phyloP scores from a whole-genome alignment of 257 asterid genomes.

The Nicotiana noctiflora region DNA sequence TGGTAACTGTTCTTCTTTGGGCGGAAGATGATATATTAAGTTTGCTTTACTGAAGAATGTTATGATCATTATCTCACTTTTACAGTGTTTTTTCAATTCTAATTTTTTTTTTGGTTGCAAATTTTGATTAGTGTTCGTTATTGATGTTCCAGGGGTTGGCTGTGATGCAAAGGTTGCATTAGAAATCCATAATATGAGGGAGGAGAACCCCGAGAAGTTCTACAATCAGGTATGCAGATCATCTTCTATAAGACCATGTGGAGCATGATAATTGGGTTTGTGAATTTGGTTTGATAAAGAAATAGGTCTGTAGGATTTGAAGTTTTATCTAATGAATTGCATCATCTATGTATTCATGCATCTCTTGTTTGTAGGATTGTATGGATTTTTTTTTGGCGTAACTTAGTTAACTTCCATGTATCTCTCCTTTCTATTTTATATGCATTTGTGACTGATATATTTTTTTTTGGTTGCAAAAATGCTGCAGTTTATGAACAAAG shows the following conservation, averaged over 20 bases:
- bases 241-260: background rate
- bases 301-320: background rate
- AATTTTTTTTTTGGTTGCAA: background rate
- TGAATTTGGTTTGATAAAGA: background rate
- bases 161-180: constrained; percentile 99
- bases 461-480: background rate
- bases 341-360: background rate
- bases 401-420: background rate
- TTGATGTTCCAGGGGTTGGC: constrained; percentile 70
- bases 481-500: constrained; percentile 98
- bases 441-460: background rate
- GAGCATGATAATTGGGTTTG: background rate
- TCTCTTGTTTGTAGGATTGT: background rate
- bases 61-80: background rate
- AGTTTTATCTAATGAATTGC: background rate
- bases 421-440: background rate
- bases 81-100: background rate
- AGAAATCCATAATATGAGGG: constrained; percentile 93
- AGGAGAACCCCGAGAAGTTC: constrained; percentile 98
- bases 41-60: background rate
- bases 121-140: background rate
- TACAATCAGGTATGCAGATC: constrained; percentile 70
- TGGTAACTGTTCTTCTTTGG: constrained; percentile 17
- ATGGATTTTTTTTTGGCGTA: background rate
- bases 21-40: background rate